A percentile compares a stretch with the other conserved stretches of the same genome.
Conservation (phyloP, 2,329 filamentous ascomycete species). For the Aspergillaceae sp. region DNA sequence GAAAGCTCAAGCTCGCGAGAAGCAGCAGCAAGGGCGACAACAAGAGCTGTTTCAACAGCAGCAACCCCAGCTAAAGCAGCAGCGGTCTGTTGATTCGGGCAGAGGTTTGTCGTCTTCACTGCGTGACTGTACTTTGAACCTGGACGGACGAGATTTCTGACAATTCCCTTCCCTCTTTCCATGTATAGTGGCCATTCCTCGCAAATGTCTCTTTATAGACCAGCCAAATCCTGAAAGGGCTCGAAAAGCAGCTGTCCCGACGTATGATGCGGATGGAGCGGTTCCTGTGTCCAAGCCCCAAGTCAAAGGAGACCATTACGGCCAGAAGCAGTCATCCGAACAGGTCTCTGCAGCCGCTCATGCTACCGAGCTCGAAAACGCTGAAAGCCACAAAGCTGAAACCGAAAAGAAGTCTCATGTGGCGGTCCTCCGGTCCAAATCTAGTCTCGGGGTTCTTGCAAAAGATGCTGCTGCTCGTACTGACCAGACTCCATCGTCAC, state of each 20-base stretch:
- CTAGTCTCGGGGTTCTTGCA: slow-evolving; percentile 22
- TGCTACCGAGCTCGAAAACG: no score
- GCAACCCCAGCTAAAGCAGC: neutral
- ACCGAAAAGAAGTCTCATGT: slow-evolving; percentile 17
- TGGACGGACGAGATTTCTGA: no score
- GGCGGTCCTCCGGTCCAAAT: slow-evolving; percentile 19
- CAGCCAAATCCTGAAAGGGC: no score
- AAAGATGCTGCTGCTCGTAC: slow-evolving; percentile 5
- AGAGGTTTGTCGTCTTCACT: slow-evolving; percentile 4
- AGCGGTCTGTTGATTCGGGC: neutral
- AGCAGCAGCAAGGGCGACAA: neutral
- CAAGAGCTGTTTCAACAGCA: no score
- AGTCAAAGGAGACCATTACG: no score
- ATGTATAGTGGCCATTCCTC: slow-evolving; percentile 1
- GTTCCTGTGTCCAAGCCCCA: no score
- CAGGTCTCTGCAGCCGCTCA: no score
- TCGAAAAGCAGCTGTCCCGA: neutral
- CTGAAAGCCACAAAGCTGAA: slow-evolving; percentile 1
- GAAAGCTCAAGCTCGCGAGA: slow-evolving; percentile 12
- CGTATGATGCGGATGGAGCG: no score
- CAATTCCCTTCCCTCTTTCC: no score
- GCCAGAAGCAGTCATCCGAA: no score
- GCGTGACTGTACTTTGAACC: no score
- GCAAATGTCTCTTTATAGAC: slow-evolving; percentile 1
- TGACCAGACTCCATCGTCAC: no score